phyloP scores from a whole-genome alignment of 177 flowering plant genomes.

The Vitis hybrid region DNA sequence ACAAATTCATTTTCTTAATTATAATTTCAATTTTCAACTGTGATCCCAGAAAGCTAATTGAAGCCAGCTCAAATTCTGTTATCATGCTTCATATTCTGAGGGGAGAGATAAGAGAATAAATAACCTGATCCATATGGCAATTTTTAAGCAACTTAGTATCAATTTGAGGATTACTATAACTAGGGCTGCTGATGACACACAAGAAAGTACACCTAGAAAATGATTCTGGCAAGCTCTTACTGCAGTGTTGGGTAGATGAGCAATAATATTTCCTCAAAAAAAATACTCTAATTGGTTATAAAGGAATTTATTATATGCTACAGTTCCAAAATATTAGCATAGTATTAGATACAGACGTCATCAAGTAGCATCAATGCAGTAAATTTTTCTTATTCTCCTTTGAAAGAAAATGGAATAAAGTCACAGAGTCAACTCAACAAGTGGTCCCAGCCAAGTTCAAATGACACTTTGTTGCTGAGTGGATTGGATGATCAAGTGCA shows the following conservation, averaged over 20 bases:
- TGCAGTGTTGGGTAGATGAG: not conserved
- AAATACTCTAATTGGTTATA: not conserved
- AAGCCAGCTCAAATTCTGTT: not conserved
- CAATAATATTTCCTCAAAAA: not conserved
- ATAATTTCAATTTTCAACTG: too few species aligned
- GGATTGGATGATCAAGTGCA: too few species aligned
- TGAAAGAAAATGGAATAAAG: not conserved
- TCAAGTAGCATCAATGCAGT: not conserved
- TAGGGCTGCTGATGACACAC: not conserved
- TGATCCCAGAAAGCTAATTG: not conserved
- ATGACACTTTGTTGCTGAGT: too few species aligned
- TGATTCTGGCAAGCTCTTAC: not conserved
- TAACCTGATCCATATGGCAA: not conserved
- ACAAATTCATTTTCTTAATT: too few species aligned
- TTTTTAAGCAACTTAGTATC: not conserved
- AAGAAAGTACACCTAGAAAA: too few species aligned
- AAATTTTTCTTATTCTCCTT: not conserved
- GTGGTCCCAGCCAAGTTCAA: too few species aligned
- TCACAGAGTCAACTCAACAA: not conserved
- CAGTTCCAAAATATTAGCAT: not conserved
- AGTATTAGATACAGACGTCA: not conserved
- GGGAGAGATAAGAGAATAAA: not conserved
- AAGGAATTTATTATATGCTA: not conserved
- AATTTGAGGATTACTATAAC: not conserved
- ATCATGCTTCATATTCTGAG: not conserved